Evolutionary conservation across 257 asterid species (phyloP).

Genomic region (Rauvolfia tetraphylla): DNA sequence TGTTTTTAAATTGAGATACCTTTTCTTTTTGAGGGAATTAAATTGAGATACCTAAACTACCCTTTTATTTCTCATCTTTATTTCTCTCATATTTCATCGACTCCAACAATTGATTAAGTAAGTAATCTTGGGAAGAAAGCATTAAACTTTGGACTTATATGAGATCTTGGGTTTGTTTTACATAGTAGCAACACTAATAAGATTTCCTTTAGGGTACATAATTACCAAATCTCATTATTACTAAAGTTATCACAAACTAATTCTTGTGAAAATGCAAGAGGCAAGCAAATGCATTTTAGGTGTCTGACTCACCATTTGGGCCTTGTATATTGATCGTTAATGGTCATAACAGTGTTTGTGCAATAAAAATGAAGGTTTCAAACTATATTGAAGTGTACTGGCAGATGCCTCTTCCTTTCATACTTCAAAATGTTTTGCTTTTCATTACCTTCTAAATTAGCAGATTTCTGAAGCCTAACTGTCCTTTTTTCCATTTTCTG

Average conservation of each 20-base stretch:
- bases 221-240: too few relatives aligned
- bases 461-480: slow-evolving; percentile 1
- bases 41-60: too few relatives aligned
- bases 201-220: too few relatives aligned
- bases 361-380: slow-evolving; percentile 4
- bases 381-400: background rate
- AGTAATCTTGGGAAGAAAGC: too few relatives aligned
- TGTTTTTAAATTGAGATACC: too few relatives aligned
- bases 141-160: too few relatives aligned
- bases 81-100: too few relatives aligned
- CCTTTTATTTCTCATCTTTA: too few relatives aligned
- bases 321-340: too few relatives aligned
- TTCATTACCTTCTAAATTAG: slow-evolving; percentile 6
- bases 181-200: too few relatives aligned
- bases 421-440: background rate
- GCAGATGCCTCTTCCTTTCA: background rate
- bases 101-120: too few relatives aligned
- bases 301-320: background rate
- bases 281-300: background rate
- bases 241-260: background rate
- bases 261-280: background rate
- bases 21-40: too few relatives aligned
- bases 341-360: background rate
- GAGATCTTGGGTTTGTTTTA: background rate
- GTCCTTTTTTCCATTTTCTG: slow-evolving; percentile 19